Conservation (phyloP, 2,329 filamentous ascomycete genomes). For the Exserohilum rostratum region DNA sequence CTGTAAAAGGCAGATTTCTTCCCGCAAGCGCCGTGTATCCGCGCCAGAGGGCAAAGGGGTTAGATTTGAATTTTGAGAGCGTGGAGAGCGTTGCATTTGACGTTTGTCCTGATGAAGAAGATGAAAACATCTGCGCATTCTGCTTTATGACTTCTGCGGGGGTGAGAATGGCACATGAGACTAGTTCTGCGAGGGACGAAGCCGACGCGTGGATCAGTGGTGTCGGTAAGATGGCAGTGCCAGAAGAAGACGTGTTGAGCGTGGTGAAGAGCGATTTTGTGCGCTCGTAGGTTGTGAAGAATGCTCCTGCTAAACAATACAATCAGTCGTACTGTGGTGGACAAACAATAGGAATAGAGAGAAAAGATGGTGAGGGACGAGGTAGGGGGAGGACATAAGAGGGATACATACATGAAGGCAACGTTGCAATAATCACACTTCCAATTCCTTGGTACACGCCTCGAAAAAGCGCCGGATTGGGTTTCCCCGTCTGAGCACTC, state of each 20-base stretch:
- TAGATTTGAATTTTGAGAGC: conserved; percentile 61
- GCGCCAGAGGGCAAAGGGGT: conserved; percentile 62
- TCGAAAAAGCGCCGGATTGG: conserved; percentile 65
- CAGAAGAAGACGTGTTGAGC: conserved; percentile 48
- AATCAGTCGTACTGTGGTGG: no score
- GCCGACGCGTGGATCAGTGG: conserved; percentile 75
- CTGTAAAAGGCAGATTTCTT: conserved; percentile 85
- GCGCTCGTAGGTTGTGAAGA: conserved; percentile 89
- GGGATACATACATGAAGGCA: conserved; percentile 81
- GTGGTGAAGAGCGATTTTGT: conserved; percentile 68
- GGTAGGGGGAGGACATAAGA: no score
- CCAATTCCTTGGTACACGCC: conserved; percentile 88
- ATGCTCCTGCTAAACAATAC: conserved; percentile 81
- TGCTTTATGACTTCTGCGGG: conserved; percentile 92
- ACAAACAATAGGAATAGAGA: no score
- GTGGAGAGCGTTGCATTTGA: conserved; percentile 62
- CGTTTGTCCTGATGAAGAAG: conserved; percentile 26
- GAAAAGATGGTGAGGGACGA: no score
- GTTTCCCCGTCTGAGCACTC: conserved; percentile 60
- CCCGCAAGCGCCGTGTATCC: conserved; percentile 84
- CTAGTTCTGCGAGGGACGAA: conserved; percentile 78
- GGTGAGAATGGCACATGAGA: conserved; percentile 84
- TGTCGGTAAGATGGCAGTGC: conserved; percentile 61
- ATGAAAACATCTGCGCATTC: conserved; percentile 81
- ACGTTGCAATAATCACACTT: conserved; percentile 80